Base-by-base conservation (phyloP, 2,329 filamentous ascomycete genomes). In the Alternaria dauci region DNA sequence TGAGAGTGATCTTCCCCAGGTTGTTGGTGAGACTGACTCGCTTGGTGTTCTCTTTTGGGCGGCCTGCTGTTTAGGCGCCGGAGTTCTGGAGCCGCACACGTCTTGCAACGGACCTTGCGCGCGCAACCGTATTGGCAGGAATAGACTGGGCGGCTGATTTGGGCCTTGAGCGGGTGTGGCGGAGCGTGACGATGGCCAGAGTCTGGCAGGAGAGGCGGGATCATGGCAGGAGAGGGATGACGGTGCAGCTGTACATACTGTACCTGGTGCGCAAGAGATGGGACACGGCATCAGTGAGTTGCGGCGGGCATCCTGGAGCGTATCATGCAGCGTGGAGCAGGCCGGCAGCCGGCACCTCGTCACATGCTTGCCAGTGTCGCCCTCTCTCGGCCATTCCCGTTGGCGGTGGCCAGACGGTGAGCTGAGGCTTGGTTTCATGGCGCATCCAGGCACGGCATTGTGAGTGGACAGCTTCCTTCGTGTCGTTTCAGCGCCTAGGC, bases 351-450 rank as follows among this genome's bases (percentile, higher is more conserved):
- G 20, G 20, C 30, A 38, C 20, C 28, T 20, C n/a, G 16, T 44
- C 23, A 11, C 20, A 34, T 12, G 12, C 51, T 26, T 20, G 8
- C 16, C 26, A 9, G 4, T 25, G 16, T 5, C 46, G 30, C 34
- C 11, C 28, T 30, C 48, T 32, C 46, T 52, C 58, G 52, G 52
- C 41, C 52, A 52, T 34, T 52, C 52, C 52, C 46, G 59, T 54
- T 53, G 51, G 23, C 50, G 41, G 48, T 53, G 39, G 41, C 26
- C 41, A 50, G 57, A 48, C 52, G 52, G 57, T 47, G 52, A 36
- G 59, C 55, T 42, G 51, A 60, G 56, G 52, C 46, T 39, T 58
- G 57, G 71, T 74, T 72, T 72, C 70, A 73, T 66, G 63, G 66
- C 63, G 58, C 61, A 58, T 65, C 58, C 71, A 72, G 70, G 66